These are phyloP conservation scores for Nannizziopsis barbatae DNA, from an alignment of 2,329 filamentous ascomycete genomes.

Conservation along the genomic window DNA sequence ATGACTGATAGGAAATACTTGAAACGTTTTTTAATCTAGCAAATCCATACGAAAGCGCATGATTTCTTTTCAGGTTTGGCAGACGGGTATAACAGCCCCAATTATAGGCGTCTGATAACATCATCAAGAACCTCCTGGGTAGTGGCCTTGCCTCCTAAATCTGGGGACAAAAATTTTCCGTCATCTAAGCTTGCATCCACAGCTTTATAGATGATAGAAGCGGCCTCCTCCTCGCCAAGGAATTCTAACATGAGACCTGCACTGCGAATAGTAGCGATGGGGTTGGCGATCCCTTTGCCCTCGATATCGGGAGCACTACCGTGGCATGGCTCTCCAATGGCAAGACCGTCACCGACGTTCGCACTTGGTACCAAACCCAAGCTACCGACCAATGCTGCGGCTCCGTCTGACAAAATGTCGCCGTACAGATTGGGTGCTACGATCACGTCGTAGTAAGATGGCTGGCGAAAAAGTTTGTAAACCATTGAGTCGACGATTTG, in stretches of 20 bases:
- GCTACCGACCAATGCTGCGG: slow-evolving; percentile 83
- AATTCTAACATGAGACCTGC: slow-evolving; percentile 95
- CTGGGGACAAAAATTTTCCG: slow-evolving; percentile 70
- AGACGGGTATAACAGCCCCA: neutral
- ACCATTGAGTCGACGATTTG: slow-evolving; percentile 99
- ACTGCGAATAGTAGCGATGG: slow-evolving; percentile 85
- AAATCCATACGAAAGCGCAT: neutral
- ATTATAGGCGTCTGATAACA: slow-evolving; percentile 47
- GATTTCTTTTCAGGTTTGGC: neutral
- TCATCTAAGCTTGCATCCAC: slow-evolving; percentile 85
- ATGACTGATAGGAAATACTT: too few species aligned
- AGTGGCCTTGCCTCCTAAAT: slow-evolving; percentile 75
- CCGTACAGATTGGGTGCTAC: slow-evolving; percentile 96
- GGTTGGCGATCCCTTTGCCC: slow-evolving; percentile 87
- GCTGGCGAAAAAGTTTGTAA: slow-evolving; percentile 98
- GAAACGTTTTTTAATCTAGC: neutral
- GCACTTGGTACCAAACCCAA: slow-evolving; percentile 87
- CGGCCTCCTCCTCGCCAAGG: slow-evolving; percentile 72
- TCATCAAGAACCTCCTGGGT: slow-evolving; percentile 82
- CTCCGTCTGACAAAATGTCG: slow-evolving; percentile 90
- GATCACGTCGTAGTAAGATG: slow-evolving; percentile 90
- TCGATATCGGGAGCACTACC: slow-evolving; percentile 92
- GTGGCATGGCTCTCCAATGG: slow-evolving; percentile 96
- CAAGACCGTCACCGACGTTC: slow-evolving; percentile 88
- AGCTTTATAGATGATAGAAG: slow-evolving; percentile 78